These are phyloP conservation scores for Rhododendron vialii DNA, from an alignment of 148 eudicot genomes.

Conservation along the genomic window DNA sequence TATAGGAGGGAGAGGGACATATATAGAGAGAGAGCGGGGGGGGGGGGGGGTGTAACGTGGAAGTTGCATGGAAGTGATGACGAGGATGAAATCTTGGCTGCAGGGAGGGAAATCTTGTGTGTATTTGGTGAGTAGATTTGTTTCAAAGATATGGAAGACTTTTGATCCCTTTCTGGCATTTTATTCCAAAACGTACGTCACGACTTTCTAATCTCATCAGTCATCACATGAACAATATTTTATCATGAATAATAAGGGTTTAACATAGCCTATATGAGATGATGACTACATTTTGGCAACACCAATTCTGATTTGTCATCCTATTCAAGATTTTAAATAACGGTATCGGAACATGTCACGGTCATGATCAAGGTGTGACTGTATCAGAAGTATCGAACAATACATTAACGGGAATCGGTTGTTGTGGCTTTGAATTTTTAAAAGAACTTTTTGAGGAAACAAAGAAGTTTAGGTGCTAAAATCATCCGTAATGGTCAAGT, in stretches of 20 bases:
- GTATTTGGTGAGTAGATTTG: neutral
- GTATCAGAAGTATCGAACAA: neutral
- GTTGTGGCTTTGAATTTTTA: neutral
- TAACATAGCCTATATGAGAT: neutral
- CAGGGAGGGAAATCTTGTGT: slow-evolving; percentile 12
- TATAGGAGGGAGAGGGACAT: neutral
- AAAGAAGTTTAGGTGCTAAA: neutral
- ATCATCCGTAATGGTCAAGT: neutral
- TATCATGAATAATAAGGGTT: no score
- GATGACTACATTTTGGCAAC: neutral
- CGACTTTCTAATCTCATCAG: neutral
- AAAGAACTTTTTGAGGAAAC: neutral
- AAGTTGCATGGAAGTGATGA: neutral
- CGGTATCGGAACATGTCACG: neutral
- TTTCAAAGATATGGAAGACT: slow-evolving; percentile 39
- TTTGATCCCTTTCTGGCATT: neutral
- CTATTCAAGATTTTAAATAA: neutral
- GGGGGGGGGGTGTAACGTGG: neutral
- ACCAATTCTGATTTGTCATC: neutral
- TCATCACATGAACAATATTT: neutral
- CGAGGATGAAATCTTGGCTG: slow-evolving; percentile 9
- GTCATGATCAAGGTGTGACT: neutral
- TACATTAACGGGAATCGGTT: neutral
- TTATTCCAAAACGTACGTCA: slow-evolving; percentile 11
- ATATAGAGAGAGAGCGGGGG: neutral